Evolutionary conservation across 805 yeast species (phyloP).

Genomic region (Yarrowia sp.): DNA sequence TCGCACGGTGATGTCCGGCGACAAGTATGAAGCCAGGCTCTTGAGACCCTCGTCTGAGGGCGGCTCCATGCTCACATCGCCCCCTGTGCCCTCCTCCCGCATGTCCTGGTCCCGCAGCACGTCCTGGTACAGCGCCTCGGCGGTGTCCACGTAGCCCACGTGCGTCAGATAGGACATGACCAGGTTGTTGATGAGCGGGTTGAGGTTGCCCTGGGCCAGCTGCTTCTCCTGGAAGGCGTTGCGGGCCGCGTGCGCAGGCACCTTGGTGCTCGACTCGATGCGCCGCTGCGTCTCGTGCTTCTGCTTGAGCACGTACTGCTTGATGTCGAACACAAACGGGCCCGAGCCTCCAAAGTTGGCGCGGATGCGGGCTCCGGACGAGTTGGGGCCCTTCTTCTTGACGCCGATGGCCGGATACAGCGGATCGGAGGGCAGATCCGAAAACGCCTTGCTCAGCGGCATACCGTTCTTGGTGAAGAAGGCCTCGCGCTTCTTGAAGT

Average conservation of each 20-base stretch:
- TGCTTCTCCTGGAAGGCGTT: constrained; percentile 25
- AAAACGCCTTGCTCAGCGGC: constrained; percentile 53
- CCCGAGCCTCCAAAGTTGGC: constrained; percentile 50
- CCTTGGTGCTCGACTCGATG: constrained; percentile 27
- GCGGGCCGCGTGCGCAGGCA: constrained; percentile 29
- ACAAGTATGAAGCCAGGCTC: constrained; percentile 38
- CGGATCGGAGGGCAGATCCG: constrained; percentile 43
- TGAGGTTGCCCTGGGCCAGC: constrained; percentile 23
- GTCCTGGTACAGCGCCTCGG: constrained; percentile 52
- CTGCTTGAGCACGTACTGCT: constrained; percentile 49
- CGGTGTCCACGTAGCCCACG: constrained; percentile 56
- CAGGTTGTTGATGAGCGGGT: constrained; percentile 39
- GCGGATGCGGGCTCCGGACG: constrained; percentile 43
- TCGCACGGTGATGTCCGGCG: constrained; percentile 43
- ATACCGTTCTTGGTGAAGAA: constrained; percentile 85
- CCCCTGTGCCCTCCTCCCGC: constrained; percentile 28
- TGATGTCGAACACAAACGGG: constrained; percentile 62
- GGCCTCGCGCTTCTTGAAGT: constrained; percentile 58
- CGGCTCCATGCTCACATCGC: constrained; percentile 28
- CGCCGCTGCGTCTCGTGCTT: constrained; percentile 40
- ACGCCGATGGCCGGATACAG: constrained; percentile 54
- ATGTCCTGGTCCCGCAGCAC: constrained; percentile 37
- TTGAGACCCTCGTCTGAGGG: constrained; percentile 37
- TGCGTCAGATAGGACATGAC: constrained; percentile 54
- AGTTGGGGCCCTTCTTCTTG: constrained; percentile 29